Evolutionary conservation across 2,329 filamentous ascomycete genomes (phyloP), one percentile per base, ranked within the genome.

Genomic region (Cytospora piceae): DNA sequence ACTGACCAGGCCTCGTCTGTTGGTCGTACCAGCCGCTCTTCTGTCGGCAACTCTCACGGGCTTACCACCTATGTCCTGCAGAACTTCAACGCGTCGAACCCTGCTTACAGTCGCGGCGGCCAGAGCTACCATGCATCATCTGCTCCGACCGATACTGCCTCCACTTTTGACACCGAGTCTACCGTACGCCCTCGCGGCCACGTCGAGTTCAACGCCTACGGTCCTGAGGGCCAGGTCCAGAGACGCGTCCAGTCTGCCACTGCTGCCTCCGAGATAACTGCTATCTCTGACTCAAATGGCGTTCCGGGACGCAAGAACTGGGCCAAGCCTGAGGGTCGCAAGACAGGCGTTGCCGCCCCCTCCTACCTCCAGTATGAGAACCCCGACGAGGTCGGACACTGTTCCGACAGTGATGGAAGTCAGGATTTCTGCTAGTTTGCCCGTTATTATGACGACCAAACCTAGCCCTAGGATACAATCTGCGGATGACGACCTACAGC

Each of bases 171-270:
- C 37, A 29, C 29, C 9, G 49, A 53, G 15, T 14, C 3, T 8
- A 57, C 52, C 15, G 31, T n/a, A 11, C 34, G 29, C 22, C 55
- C 37, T 31, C 17, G 15, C 24, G 11, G 34, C n/a, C 11, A 6
- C 12, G 34, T 66, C 12, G 24, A 63, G 4, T 72, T 67, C 64
- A 72, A 69, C 27, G 70, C 69, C 39, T 73, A 63, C 56, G 71
- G 70, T 17, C 71, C 72, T 4, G 29, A 70, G 6, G 72, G 72
- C 31, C 57, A 72, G 63, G 22, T 57, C 22, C 66, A 68, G 34
- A 61, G 46, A 51, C 66, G 66, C 17, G 12, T 39, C 27, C 59
- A 59, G 27, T 49, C 56, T 14, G 34, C 39, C 34, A 27, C 31
- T 24, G 61, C 58, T 46, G 32, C 39, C 27, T 70, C 67, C 2